Percentiles rank a stretch among this genome's conserved stretches.
phyloP scores from a whole-genome alignment of 2,329 filamentous ascomycete species.

The Colletotrichum phormii region DNA sequence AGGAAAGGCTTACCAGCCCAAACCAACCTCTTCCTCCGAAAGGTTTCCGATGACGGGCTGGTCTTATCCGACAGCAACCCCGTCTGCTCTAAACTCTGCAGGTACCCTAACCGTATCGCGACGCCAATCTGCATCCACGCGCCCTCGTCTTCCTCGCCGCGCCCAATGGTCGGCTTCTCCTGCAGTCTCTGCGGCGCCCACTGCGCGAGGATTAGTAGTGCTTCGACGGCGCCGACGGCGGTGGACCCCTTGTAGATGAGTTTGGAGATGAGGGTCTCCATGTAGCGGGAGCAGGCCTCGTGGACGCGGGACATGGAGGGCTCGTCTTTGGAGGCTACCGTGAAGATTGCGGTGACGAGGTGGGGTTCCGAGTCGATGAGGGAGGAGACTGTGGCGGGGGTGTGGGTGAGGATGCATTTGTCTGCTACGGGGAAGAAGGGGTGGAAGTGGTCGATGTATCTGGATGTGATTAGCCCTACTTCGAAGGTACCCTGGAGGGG shows the following conservation, averaged over 20 bases:
- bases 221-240: slow-evolving; percentile 78
- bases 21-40: slow-evolving; percentile 73
- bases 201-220: slow-evolving; percentile 76
- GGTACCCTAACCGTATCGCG: slow-evolving; percentile 76
- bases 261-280: slow-evolving; percentile 75
- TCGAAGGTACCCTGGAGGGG: background rate
- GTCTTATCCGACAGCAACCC: slow-evolving; percentile 70
- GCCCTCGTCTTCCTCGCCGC: slow-evolving; percentile 79
- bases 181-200: slow-evolving; percentile 77
- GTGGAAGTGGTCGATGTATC: slow-evolving; percentile 75
- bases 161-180: slow-evolving; percentile 71
- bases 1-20: slow-evolving; percentile 67
- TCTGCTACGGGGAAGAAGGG: slow-evolving; percentile 78
- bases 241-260: slow-evolving; percentile 75
- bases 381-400: slow-evolving; percentile 67
- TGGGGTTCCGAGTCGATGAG: slow-evolving; percentile 67
- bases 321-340: slow-evolving; percentile 79
- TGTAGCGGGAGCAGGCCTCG: slow-evolving; percentile 74
- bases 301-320: slow-evolving; percentile 72
- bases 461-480: slow-evolving; percentile 41
- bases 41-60: slow-evolving; percentile 64
- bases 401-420: slow-evolving; percentile 68
- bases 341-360: slow-evolving; percentile 76
- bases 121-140: slow-evolving; percentile 83
- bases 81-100: slow-evolving; percentile 76